Conservation (phyloP, 1,284 basidiomycete species). For the Ustilago shanxiensis region DNA sequence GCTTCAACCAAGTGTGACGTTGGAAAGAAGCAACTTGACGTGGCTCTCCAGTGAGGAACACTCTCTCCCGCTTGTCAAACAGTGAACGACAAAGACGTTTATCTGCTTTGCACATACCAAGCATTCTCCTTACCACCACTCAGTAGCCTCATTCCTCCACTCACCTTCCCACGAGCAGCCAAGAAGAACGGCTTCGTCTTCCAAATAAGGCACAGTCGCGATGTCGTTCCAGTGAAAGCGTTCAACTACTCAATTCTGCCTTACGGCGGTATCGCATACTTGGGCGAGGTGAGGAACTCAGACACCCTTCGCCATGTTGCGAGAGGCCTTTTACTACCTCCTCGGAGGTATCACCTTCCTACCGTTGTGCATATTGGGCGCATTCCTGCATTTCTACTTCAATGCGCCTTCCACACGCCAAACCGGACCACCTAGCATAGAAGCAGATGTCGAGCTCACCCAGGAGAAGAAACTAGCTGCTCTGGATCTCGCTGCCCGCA, state of each 20-base stretch:
- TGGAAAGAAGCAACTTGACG: neutral
- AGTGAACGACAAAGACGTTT: neutral
- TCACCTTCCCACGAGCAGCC: too few relatives aligned
- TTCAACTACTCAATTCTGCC: neutral
- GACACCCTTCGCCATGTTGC: constrained; percentile 33
- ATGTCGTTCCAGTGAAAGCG: neutral
- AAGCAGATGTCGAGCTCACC: constrained; percentile 44
- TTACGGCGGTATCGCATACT: neutral
- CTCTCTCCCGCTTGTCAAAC: neutral
- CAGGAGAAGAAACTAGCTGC: constrained; percentile 55
- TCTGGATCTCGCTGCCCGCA: constrained; percentile 54
- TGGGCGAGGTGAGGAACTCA: neutral
- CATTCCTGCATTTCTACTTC: constrained; percentile 48
- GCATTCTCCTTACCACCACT: too few relatives aligned
- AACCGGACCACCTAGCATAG: constrained; percentile 20
- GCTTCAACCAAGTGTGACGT: neutral
- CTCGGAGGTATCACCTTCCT: constrained; percentile 68
- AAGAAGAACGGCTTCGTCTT: too few relatives aligned
- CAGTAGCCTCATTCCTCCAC: too few relatives aligned
- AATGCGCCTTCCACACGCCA: constrained; percentile 25
- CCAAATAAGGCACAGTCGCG: neutral
- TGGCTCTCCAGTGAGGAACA: neutral
- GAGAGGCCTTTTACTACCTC: constrained; percentile 65
- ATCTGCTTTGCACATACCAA: neutral
- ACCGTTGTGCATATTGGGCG: constrained; percentile 53